Percentiles rank a stretch among this genome's conserved stretches.
These are phyloP conservation scores for Senna siamea DNA, from an alignment of 306 rosid species.

Conservation along the genomic window DNA sequence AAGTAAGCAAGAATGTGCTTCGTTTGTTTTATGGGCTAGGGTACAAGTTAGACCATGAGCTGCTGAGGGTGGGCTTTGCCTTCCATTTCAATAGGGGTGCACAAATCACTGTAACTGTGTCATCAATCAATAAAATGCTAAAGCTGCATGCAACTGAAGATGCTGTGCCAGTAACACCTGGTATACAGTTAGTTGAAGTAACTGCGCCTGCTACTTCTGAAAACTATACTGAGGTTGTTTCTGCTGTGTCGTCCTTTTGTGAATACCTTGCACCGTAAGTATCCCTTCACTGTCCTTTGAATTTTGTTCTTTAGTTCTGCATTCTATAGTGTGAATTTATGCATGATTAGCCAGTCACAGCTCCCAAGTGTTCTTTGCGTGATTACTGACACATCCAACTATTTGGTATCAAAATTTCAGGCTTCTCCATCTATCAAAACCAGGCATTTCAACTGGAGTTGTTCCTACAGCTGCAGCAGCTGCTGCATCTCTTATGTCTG, in stretches of 20 bases:
- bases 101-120: constrained; percentile 74
- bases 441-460: constrained; percentile 89
- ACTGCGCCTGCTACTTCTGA: constrained; percentile 91
- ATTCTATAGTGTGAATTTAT: constrained; percentile 1
- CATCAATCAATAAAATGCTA: constrained; percentile 87
- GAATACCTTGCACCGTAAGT: constrained; percentile 99
- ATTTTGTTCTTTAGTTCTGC: neutral
- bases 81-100: constrained; percentile 78
- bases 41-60: constrained; percentile 91
- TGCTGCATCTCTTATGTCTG: constrained; percentile 93
- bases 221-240: constrained; percentile 71
- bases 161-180: constrained; percentile 88
- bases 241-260: constrained; percentile 80
- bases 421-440: constrained; percentile 94
- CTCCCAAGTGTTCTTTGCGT: neutral
- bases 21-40: constrained; percentile 83
- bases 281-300: constrained; percentile 29
- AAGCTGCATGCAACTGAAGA: constrained; percentile 90
- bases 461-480: constrained; percentile 98
- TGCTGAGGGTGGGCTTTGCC: constrained; percentile 80
- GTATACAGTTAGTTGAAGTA: constrained; percentile 94
- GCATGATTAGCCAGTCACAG: neutral
- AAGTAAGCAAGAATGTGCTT: constrained; percentile 84
- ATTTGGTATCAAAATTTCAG: constrained; percentile 55
- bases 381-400: constrained; percentile 23